phyloP scores from a whole-genome alignment of 495 filamentous ascomycete species.

The Diplogelasinospora grovesii region DNA sequence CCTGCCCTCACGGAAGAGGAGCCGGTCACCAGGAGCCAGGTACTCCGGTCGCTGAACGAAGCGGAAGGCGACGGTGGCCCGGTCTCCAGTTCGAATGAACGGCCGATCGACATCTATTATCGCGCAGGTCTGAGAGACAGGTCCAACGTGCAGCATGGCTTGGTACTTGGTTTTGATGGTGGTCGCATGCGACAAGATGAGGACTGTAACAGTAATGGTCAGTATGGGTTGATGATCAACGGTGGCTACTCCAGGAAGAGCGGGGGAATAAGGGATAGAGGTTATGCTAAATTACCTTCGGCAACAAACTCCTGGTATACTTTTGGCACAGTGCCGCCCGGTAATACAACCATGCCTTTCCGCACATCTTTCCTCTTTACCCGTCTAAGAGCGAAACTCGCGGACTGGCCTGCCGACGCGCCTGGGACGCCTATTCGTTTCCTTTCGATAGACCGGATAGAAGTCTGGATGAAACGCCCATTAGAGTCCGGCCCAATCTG shows the following conservation, averaged over 20 bases:
- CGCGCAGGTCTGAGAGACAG: constrained; percentile 89
- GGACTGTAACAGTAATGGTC: constrained; percentile 49
- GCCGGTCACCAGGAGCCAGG: constrained; percentile 75
- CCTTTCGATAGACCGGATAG: constrained; percentile 86
- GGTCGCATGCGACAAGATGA: constrained; percentile 95
- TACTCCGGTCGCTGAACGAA: constrained; percentile 98
- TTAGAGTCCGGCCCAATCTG: constrained; percentile 87
- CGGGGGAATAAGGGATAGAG: background rate
- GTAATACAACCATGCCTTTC: constrained; percentile 96
- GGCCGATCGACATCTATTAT: constrained; percentile 98
- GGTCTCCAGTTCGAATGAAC: constrained; percentile 88
- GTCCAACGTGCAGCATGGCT: constrained; percentile 96
- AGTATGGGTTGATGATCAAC: no score
- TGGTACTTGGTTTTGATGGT: constrained; percentile 98
- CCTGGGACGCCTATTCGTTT: constrained; percentile 89
- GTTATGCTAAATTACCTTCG: constrained; percentile 73
- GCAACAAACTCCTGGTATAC: constrained; percentile 91
- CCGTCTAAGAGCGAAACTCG: constrained; percentile 81
- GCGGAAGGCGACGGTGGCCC: constrained; percentile 84
- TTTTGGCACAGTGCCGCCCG: constrained; percentile 59
- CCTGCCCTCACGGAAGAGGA: constrained; percentile 89
- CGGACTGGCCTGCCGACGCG: constrained; percentile 86
- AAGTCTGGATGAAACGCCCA: constrained; percentile 85
- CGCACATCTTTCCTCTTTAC: constrained; percentile 88
- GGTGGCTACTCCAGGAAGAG: background rate